Conservation (phyloP, 2,329 filamentous ascomycete species). For the Exophiala calicioides region DNA sequence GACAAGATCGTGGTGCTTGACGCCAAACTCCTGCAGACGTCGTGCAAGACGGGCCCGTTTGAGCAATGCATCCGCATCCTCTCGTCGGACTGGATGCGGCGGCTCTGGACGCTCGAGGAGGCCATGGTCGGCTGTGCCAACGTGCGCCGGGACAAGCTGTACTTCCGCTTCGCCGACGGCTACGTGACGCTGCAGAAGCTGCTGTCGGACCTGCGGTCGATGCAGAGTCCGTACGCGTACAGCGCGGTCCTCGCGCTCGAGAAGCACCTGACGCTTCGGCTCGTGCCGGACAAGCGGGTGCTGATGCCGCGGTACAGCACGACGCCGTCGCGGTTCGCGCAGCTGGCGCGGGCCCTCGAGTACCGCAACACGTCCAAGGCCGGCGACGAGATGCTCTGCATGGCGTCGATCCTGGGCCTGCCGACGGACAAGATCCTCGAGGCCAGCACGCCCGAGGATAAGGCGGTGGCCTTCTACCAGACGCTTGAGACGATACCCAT, state of each 20-base stretch:
- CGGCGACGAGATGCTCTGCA: conserved; percentile 90
- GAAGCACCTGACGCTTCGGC: background rate
- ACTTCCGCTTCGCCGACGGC: conserved; percentile 1
- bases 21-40: conserved; percentile 3
- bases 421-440: conserved; percentile 52
- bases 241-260: conserved; percentile 1
- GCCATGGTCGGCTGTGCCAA: background rate
- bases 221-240: background rate
- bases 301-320: conserved; percentile 1
- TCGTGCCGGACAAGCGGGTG: conserved; percentile 2
- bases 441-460: conserved; percentile 2
- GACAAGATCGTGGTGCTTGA: conserved; percentile 4
- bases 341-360: conserved; percentile 2
- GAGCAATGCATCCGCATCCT: conserved; percentile 2
- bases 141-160: conserved; percentile 4
- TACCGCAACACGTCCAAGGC: conserved; percentile 4
- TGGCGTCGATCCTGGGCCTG: conserved; percentile 85
- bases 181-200: conserved; percentile 2
- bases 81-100: background rate
- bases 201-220: conserved; percentile 1
- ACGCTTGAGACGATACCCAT: conserved; percentile 1
- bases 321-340: background rate
- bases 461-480: conserved; percentile 5
- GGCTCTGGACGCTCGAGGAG: conserved; percentile 3
- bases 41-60: conserved; percentile 1